Conservation (phyloP, 805 yeast genomes). For the Pichia kluyveri region DNA sequence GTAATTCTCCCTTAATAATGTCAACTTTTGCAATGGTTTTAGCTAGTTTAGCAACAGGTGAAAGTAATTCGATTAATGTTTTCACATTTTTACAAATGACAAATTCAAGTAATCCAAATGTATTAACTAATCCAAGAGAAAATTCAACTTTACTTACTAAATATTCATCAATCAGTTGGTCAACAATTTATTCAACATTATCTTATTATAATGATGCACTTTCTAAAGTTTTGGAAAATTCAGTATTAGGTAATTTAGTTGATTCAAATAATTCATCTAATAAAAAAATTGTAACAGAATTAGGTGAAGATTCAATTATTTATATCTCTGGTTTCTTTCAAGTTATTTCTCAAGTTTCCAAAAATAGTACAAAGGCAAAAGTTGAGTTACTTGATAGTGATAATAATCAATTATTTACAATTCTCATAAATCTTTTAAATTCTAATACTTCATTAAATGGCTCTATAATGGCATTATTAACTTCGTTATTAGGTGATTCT, state of each 20-base stretch:
- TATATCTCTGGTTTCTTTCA: constrained; percentile 68
- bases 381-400: constrained; percentile 26
- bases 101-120: constrained; percentile 12
- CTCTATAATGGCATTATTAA: constrained; percentile 45
- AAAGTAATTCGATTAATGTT: constrained; percentile 41
- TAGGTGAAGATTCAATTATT: constrained; percentile 74
- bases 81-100: constrained; percentile 38
- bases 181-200: constrained; percentile 27
- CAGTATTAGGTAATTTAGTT: not conserved
- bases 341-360: constrained; percentile 46
- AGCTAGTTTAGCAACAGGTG: constrained; percentile 63
- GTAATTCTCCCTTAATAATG: constrained; percentile 68
- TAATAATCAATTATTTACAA: constrained; percentile 21
- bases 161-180: constrained; percentile 27
- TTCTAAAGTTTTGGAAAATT: constrained; percentile 5
- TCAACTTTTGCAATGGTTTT: constrained; percentile 76
- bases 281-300: constrained; percentile 34
- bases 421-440: constrained; percentile 21
- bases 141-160: constrained; percentile 18
- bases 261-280: constrained; percentile 1
- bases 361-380: constrained; percentile 28
- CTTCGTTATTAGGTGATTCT: constrained; percentile 44
- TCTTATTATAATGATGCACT: constrained; percentile 24
- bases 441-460: constrained; percentile 30
- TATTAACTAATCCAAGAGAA: constrained; percentile 6